A percentile compares a stretch with the other conserved stretches of the same genome.
Evolutionary conservation across 805 yeast genomes (phyloP).

Genomic region (Metschnikowia koreensis): DNA sequence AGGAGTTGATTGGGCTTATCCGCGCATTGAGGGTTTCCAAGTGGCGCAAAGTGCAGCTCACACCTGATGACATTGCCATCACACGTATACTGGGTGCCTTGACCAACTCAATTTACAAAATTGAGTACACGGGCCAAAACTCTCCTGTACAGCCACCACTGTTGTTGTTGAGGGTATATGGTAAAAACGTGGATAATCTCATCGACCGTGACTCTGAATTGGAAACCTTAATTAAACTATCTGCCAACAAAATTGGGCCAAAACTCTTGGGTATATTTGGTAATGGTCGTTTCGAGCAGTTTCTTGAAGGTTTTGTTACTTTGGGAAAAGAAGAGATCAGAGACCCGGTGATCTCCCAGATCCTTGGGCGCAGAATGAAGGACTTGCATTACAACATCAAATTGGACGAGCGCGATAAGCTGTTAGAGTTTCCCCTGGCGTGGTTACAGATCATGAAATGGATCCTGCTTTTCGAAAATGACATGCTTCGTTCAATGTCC

Average conservation of each 20-base stretch:
- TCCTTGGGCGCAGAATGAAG: conserved; percentile 94
- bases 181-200: conserved; percentile 79
- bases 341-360: conserved; percentile 69
- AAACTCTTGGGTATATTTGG: conserved; percentile 81
- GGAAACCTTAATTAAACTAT: conserved; percentile 65
- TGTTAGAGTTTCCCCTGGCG: conserved; percentile 54
- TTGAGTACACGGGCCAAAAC: conserved; percentile 50
- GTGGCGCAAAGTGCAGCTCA: conserved; percentile 65
- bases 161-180: conserved; percentile 78
- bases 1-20: conserved; percentile 66
- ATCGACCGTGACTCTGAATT: conserved; percentile 86
- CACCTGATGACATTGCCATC: conserved; percentile 45
- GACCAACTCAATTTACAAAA: conserved; percentile 83
- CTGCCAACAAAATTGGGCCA: conserved; percentile 83
- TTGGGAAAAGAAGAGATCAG: conserved; percentile 72
- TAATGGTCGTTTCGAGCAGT: conserved; percentile 95
- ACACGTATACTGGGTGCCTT: conserved; percentile 86
- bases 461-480: conserved; percentile 47
- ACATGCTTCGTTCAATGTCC: conserved; percentile 38
- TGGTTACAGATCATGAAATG: conserved; percentile 76
- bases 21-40: conserved; percentile 66
- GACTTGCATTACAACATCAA: conserved; percentile 83
- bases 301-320: conserved; percentile 76
- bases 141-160: conserved; percentile 47
- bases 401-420: conserved; percentile 54